Conservation (phyloP, 768 basidiomycete species). For the Auricularia heimuer region DNA sequence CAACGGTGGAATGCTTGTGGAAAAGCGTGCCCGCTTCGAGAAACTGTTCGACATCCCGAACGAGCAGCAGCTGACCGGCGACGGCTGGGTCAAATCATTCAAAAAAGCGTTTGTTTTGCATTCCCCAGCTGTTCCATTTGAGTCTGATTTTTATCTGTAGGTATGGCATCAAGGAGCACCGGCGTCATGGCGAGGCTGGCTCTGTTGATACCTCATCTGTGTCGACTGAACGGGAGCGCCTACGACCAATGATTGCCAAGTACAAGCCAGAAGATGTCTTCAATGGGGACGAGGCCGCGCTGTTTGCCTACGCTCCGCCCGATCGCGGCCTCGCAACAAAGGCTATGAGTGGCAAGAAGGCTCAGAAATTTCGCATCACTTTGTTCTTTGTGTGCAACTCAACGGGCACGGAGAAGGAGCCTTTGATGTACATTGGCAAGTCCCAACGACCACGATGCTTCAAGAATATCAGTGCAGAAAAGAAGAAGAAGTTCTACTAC, state of each 20-base stretch:
- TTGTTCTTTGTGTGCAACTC: constrained; percentile 22
- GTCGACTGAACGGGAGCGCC: too few species aligned
- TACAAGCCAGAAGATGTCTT: constrained; percentile 17
- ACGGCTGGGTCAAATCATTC: constrained; percentile 19
- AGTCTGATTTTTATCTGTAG: not conserved
- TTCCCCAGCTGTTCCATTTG: too few species aligned
- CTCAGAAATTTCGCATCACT: constrained; percentile 22
- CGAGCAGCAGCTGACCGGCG: constrained; percentile 12
- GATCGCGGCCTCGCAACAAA: constrained; percentile 23
- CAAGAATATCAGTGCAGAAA: constrained; percentile 14
- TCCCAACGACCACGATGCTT: constrained; percentile 22
- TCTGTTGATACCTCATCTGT: constrained; percentile 15
- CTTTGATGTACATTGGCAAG: constrained; percentile 27
- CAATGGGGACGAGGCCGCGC: constrained; percentile 8
- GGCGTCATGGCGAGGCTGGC: constrained; percentile 22
- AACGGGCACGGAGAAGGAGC: constrained; percentile 12
- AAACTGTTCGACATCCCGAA: constrained; percentile 20
- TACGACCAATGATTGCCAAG: constrained; percentile 9
- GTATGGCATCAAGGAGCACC: constrained; percentile 9
- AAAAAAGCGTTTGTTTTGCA: constrained; percentile 3
- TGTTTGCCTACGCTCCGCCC: constrained; percentile 18
- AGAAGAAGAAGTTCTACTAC: constrained; percentile 27
- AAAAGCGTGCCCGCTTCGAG: constrained; percentile 19
- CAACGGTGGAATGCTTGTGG: constrained; percentile 20
- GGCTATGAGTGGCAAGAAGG: constrained; percentile 27